A percentile compares a stretch with the other conserved stretches of the same genome.
Evolutionary conservation across 2,329 filamentous ascomycete species (phyloP).

Genomic region (Knufia petricola): DNA sequence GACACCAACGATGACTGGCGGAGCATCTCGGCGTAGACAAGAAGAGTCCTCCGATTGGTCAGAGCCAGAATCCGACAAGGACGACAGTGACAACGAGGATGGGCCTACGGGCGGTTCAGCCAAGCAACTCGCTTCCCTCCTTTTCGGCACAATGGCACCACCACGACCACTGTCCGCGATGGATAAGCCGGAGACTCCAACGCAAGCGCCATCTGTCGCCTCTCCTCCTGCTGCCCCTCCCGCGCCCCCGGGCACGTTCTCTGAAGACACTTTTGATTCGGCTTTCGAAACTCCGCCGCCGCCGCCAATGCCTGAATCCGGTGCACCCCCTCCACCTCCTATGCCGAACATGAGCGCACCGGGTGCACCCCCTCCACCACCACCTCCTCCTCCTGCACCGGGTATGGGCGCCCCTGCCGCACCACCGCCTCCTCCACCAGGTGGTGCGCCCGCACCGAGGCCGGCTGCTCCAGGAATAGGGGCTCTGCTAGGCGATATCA

Average conservation of each 20-base stretch:
- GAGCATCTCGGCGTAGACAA: constrained; percentile 45
- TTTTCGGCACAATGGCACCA: constrained; percentile 95
- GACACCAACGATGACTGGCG: constrained; percentile 39
- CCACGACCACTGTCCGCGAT: constrained; percentile 78
- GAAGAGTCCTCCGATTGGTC: constrained; percentile 70
- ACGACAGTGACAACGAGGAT: constrained; percentile 59
- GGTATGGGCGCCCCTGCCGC: constrained; percentile 34
- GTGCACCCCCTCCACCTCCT: constrained; percentile 35
- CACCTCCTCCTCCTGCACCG: constrained; percentile 30
- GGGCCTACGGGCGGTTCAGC: constrained; percentile 71
- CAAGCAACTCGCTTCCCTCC: constrained; percentile 83
- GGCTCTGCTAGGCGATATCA: constrained; percentile 71
- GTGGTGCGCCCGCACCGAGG: constrained; percentile 21
- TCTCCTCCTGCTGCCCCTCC: constrained; percentile 37
- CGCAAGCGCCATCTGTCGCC: constrained; percentile 29
- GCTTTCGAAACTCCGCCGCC: constrained; percentile 32
- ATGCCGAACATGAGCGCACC: constrained; percentile 11
- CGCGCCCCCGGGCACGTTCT: constrained; percentile 35
- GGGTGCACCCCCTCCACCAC: constrained; percentile 25
- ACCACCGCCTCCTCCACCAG: constrained; percentile 20
- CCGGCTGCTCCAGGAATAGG: constrained; percentile 39
- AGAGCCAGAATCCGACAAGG: constrained; percentile 62
- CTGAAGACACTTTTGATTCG: constrained; percentile 19
- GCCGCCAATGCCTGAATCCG: constrained; percentile 30
- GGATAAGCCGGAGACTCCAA: constrained; percentile 38